Base-by-base conservation (phyloP, 2,329 filamentous ascomycete genomes). In the Immersiporthe knoxdaviesiana region DNA sequence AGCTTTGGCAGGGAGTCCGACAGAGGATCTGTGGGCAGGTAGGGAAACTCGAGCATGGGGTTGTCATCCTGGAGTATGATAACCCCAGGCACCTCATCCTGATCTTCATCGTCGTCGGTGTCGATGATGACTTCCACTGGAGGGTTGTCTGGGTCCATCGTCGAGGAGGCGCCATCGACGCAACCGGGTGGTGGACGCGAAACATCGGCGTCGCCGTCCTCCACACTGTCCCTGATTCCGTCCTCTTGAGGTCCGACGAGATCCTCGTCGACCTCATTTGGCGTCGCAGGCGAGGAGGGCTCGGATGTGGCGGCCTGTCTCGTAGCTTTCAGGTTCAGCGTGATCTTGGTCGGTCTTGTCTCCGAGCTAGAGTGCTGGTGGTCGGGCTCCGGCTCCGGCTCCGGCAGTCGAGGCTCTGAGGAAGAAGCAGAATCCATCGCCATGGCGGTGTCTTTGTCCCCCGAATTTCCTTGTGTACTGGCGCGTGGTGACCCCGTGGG, bases 291-390 rank as follows among this genome's bases (percentile, higher is more conserved):
- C 3, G 81, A 83, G 30, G 83, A 82, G 24, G 81, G 78, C 37
- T 80, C 79, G 21, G 78, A 77, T 30, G 83, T 81, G 62, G 80
- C 77, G 58, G 77, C 76, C 21, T 80, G 80, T 56, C 76, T 79
- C 70, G 77, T 74, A 73, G 84, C 84, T 69, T 87, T 85, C 63
- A 90, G 79, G 74, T 89, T 90, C 66, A 90, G 84, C 12, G 88
- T 90, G 63, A 90, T 85, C 74, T 81, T 84, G 77, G 85, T 89
- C 3, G 87, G 87, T 47, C 84, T 82, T 50, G 82, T 81, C 52
- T 82, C 83, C 24, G 79, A 74, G 39, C 77, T 71, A 60, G 77
- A 76, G 64, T 79, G 76, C 54, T 76, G 73, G 65, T 78, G 74
- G 61, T 75, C 72, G 39, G 77, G 73, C 56, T 74, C 75, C n/a